Base-by-base conservation (phyloP, 2,329 filamentous ascomycete genomes). In the Talaromyces funiculosus region DNA sequence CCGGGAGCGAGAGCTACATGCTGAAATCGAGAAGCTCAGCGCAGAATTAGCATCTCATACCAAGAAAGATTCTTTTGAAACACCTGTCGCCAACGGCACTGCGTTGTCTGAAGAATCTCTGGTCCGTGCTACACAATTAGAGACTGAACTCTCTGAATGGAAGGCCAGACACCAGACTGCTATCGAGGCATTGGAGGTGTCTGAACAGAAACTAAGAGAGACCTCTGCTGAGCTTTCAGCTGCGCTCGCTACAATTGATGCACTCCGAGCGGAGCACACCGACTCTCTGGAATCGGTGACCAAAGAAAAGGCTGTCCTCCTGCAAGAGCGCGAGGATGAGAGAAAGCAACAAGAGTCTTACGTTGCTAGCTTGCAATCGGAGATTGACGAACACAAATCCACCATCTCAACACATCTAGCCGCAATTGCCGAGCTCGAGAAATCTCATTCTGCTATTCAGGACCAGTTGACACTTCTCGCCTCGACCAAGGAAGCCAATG, bases 331-430 rank as follows among this genome's bases (percentile, higher is more conserved):
- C 24, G 76, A 81, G 31, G 75, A 73, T 59, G 82, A 85, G 62
- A 77, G 82, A 37, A 73, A 74, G 42, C 81, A 83, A 69, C 85
- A 90, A 63, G 78, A 87, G 61, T 80, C 83, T 37, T 76, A 87
- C 53, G 77, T 90, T 35, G 77, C 80, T 37, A 80, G 80, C 47
- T 76, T 97, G 43, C 88, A 89, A 64, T 81, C 77, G 62, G 88
- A 96, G 71, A 87, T 97, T 57, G 86, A 92, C 56, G 86, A 91
- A 70, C 92, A 96, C 76, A 92, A 90, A 76, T 78, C 82, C 3
- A 84, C 89, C 38, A 87, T 95, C 67, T 82, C 83, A 64, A 82
- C 79, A 65, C 90, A 92, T 67, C 80, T 86, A 12, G 72, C 82
- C 40, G 90, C 87, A 67, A 86, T 96, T 31, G 81, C 86, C 3